A percentile compares a stretch with the other conserved stretches of the same genome.
Conservation (phyloP, 2,329 filamentous ascomycete genomes). For the Acrocalymma vagum region DNA sequence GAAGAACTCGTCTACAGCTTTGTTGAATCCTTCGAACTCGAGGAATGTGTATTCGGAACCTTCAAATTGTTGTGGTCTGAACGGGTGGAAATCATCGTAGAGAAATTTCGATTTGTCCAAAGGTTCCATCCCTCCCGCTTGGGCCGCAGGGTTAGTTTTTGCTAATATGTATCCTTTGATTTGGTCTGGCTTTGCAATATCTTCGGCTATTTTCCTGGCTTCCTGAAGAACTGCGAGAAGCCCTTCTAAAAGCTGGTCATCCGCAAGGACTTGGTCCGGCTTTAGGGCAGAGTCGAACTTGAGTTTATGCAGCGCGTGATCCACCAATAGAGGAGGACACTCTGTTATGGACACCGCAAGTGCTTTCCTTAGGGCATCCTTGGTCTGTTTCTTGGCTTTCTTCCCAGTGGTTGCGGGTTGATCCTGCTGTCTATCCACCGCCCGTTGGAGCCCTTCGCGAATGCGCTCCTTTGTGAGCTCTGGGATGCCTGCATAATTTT, state of each 20-base stretch:
- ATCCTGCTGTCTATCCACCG: conserved; percentile 66
- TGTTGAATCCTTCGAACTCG: conserved; percentile 86
- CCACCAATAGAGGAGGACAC: conserved; percentile 84
- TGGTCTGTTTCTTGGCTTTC: conserved; percentile 77
- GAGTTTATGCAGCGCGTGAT: conserved; percentile 79
- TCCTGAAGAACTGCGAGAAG: conserved; percentile 74
- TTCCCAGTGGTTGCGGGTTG: conserved; percentile 60
- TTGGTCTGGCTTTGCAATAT: conserved; percentile 70
- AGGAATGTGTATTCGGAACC: conserved; percentile 73
- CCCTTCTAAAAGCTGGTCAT: conserved; percentile 69
- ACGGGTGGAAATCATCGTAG: conserved; percentile 97
- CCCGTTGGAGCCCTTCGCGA: conserved; percentile 71
- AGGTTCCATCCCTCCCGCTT: conserved; percentile 49
- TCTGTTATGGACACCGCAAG: conserved; percentile 87
- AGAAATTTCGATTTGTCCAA: conserved; percentile 62
- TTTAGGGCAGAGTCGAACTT: conserved; percentile 74
- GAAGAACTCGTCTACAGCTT: conserved; percentile 95
- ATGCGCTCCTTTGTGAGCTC: conserved; percentile 78
- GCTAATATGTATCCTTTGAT: conserved; percentile 90
- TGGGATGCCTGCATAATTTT: conserved; percentile 82
- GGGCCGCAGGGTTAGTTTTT: conserved; percentile 57
- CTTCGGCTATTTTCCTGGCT: conserved; percentile 73
- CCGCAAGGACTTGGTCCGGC: conserved; percentile 74
- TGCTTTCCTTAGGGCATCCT: conserved; percentile 79
- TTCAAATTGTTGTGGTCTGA: conserved; percentile 81